Evolutionary conservation across 179 eudicot genomes (phyloP).

Genomic region (Amaranthus tricolor): DNA sequence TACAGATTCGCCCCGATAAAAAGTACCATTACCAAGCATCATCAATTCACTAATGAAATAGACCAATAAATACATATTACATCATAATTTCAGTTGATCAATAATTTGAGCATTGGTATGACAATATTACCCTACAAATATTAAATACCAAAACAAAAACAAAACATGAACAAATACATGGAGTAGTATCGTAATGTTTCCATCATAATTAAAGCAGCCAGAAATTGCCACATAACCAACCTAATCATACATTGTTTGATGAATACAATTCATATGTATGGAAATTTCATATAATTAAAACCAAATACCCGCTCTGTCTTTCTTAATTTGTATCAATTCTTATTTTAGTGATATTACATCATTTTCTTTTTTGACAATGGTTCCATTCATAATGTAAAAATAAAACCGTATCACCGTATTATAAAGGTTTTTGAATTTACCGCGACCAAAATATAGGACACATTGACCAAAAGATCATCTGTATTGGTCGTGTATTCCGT

Average conservation of each 20-base stretch:
- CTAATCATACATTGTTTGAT: slow-evolving; percentile 1
- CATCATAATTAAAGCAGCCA: not conserved
- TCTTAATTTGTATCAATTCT: no score
- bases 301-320: not conserved
- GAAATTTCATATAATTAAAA: not conserved
- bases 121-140: slow-evolving; percentile 1
- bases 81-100: not conserved
- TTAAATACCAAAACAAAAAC: not conserved
- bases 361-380: no score
- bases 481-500: no score
- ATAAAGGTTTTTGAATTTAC: no score
- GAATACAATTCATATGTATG: slow-evolving; percentile 3
- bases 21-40: no score
- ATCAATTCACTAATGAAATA: no score
- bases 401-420: no score
- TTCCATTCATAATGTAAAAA: no score
- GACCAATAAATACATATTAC: not conserved
- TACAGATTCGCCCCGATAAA: no score
- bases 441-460: no score
- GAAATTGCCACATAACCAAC: slow-evolving; percentile 2
- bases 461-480: no score
- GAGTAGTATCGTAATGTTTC: not conserved
- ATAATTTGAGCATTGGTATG: not conserved
- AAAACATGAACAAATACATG: not conserved
- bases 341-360: no score